Conservation (phyloP, 2,329 filamentous ascomycete genomes). For the Biscogniauxia mediterranea region DNA sequence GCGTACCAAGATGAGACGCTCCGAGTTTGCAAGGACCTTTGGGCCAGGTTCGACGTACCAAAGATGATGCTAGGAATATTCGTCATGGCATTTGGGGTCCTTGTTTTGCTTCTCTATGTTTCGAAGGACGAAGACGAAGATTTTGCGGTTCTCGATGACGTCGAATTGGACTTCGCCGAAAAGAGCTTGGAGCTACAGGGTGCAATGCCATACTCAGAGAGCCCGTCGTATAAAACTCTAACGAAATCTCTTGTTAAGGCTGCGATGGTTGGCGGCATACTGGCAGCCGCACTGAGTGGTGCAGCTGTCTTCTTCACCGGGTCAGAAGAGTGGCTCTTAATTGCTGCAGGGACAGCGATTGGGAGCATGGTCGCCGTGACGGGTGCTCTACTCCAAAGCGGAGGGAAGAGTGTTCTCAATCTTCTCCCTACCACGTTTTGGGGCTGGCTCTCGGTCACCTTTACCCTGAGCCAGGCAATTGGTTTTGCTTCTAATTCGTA, state of each 20-base stretch:
- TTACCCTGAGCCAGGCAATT: slow-evolving; percentile 82
- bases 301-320: slow-evolving; percentile 33
- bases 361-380: slow-evolving; percentile 43
- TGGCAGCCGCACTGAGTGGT: slow-evolving; percentile 34
- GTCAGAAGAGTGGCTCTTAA: slow-evolving; percentile 41
- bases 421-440: slow-evolving; percentile 74
- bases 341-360: slow-evolving; percentile 42
- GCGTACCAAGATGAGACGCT: slow-evolving; percentile 79
- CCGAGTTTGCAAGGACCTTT: slow-evolving; percentile 75
- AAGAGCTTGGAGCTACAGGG: slow-evolving; percentile 53
- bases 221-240: slow-evolving; percentile 36
- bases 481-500: slow-evolving; percentile 98
- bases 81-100: slow-evolving; percentile 66
- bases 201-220: slow-evolving; percentile 27
- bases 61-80: slow-evolving; percentile 80
- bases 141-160: slow-evolving; percentile 51
- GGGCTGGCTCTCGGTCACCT: slow-evolving; percentile 81
- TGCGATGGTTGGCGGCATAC: slow-evolving; percentile 35
- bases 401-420: slow-evolving; percentile 44
- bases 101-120: slow-evolving; percentile 72
- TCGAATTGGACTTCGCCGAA: slow-evolving; percentile 59
- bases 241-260: slow-evolving; percentile 40
- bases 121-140: slow-evolving; percentile 56
- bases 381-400: slow-evolving; percentile 41
- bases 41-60: slow-evolving; percentile 87